Conservation (phyloP, 2,329 filamentous ascomycete species). For the Ophiobolus disseminans region DNA sequence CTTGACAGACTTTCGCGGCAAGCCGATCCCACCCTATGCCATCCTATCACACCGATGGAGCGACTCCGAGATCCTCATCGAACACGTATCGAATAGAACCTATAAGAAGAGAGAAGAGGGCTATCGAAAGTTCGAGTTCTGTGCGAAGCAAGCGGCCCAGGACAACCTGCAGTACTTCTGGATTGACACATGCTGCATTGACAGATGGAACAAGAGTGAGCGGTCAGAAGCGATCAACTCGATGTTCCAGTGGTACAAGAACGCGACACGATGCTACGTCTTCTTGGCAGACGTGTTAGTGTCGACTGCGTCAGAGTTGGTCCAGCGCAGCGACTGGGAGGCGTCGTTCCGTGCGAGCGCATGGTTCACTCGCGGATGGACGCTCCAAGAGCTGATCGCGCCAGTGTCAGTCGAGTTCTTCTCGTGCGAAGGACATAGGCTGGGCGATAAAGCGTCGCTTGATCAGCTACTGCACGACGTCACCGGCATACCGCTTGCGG, state of each 20-base stretch:
- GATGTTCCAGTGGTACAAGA: not conserved
- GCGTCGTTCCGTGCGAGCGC: constrained; percentile 16
- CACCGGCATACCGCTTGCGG: constrained; percentile 20
- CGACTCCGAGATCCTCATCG: not conserved
- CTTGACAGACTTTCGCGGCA: not conserved
- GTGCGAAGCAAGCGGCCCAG: constrained; percentile 23
- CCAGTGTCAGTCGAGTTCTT: constrained; percentile 24
- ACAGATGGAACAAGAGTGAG: constrained; percentile 17
- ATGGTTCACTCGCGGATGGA: constrained; percentile 3
- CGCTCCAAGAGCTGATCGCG: constrained; percentile 5
- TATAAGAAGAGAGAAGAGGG: not conserved
- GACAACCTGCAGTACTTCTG: constrained; percentile 31
- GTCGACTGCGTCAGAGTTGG: not conserved
- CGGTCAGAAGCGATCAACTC: not conserved
- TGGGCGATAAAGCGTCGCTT: constrained; percentile 24
- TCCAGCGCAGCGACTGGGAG: not conserved
- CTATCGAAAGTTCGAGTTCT: constrained; percentile 8
- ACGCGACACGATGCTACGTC: not conserved
- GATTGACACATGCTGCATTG: constrained; percentile 33
- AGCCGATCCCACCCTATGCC: not conserved
- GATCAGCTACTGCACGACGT: constrained; percentile 18
- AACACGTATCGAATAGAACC: not conserved
- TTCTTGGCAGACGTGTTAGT: not conserved
- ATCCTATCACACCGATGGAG: not conserved
- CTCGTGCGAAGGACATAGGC: constrained; percentile 10